phyloP scores from a whole-genome alignment of 2,329 filamentous ascomycete species.

The Diplocarpon rosae region DNA sequence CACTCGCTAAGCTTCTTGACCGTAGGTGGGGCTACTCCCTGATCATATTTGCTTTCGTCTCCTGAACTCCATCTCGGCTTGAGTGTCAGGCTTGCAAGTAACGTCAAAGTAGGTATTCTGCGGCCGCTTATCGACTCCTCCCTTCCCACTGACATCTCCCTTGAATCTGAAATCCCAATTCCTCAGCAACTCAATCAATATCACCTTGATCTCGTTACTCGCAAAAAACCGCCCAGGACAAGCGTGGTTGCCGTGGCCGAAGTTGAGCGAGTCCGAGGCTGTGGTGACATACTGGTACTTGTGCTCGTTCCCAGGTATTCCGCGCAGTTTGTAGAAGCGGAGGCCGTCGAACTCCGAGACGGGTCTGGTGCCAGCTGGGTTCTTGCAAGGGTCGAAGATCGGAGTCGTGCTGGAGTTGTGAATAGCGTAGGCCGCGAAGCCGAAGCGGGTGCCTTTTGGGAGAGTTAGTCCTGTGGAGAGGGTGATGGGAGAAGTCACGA shows the following conservation, averaged over 20 bases:
- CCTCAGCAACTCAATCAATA: slow-evolving; percentile 28
- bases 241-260: slow-evolving; percentile 34
- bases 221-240: slow-evolving; percentile 35
- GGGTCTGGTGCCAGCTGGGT: slow-evolving; percentile 11
- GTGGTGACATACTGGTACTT: slow-evolving; percentile 29
- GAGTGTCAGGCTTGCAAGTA: slow-evolving; percentile 9
- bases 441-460: slow-evolving; percentile 24
- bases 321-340: slow-evolving; percentile 18
- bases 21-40: too few relatives aligned
- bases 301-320: slow-evolving; percentile 19
- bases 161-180: slow-evolving; percentile 32
- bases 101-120: slow-evolving; percentile 34
- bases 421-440: slow-evolving; percentile 24
- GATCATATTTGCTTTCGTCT: slow-evolving; percentile 1
- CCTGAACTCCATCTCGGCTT: slow-evolving; percentile 14
- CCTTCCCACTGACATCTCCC: slow-evolving; percentile 71
- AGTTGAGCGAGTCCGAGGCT: slow-evolving; percentile 26
- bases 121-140: slow-evolving; percentile 51
- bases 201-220: slow-evolving; percentile 37
- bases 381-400: slow-evolving; percentile 13
- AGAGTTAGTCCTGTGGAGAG: slow-evolving; percentile 29
- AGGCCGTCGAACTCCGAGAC: slow-evolving; percentile 17
- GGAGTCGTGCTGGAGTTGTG: slow-evolving; percentile 18
- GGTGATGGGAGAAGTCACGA: slow-evolving; percentile 18
- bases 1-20: too few relatives aligned